Evolutionary conservation across 352 stramenopile species (phyloP).

Genomic region (Phytophthora pisi): DNA sequence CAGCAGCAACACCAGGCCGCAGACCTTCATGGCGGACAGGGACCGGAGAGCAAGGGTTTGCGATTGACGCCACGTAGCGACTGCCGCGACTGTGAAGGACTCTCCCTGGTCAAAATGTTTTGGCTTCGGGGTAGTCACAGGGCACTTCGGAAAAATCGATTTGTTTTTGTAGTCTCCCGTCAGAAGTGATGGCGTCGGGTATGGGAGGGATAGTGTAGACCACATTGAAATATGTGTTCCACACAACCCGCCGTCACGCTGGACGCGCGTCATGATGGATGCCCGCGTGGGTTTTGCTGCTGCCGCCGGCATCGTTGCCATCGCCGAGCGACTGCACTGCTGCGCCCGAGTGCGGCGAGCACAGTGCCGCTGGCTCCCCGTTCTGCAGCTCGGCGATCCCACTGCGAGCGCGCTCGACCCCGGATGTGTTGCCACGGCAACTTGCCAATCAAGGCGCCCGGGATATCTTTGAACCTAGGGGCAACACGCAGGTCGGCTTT

Average conservation of each 20-base stretch:
- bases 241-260: not conserved
- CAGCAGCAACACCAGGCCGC: slow-evolving; percentile 41
- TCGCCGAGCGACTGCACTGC: too few relatives aligned
- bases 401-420: slow-evolving; percentile 3
- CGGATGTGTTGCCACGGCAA: slow-evolving; percentile 3
- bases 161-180: not conserved
- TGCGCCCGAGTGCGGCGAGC: too few relatives aligned
- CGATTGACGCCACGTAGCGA: slow-evolving; percentile 41
- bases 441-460: slow-evolving; percentile 10
- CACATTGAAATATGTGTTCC: not conserved
- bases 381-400: not conserved
- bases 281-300: too few relatives aligned
- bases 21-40: slow-evolving; percentile 31
- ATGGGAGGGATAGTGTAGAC: not conserved
- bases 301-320: too few relatives aligned
- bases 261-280: too few relatives aligned
- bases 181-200: not conserved
- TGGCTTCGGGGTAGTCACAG: too few relatives aligned
- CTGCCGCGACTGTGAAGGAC: slow-evolving; percentile 7
- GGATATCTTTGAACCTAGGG: slow-evolving; percentile 6
- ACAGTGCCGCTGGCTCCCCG: not conserved
- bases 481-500: slow-evolving; percentile 19
- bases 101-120: too few relatives aligned
- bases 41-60: slow-evolving; percentile 5
- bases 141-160: too few relatives aligned